phyloP scores from a whole-genome alignment of 176 grass and related monocot genomes.

The Juncus effusus region DNA sequence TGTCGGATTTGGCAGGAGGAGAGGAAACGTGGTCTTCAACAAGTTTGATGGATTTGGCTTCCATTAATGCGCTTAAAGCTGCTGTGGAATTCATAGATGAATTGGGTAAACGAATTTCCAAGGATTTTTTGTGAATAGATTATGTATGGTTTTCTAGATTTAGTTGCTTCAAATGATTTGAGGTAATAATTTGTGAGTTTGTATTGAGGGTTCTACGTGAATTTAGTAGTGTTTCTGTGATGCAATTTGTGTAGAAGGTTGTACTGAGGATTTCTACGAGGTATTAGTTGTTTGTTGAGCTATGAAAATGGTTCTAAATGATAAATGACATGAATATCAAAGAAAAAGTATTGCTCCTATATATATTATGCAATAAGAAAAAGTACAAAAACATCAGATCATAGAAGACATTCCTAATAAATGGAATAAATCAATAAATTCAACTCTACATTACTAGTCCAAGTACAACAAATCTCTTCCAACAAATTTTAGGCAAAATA shows the following conservation, averaged over 20 bases:
- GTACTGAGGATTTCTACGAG: too few species aligned
- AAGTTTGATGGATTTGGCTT: slow-evolving; percentile 63
- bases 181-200: neutral
- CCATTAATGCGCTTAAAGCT: slow-evolving; percentile 74
- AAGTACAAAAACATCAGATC: too few species aligned
- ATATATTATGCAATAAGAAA: too few species aligned
- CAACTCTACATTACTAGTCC: neutral
- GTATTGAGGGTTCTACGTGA: neutral
- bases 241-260: too few species aligned
- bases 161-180: too few species aligned
- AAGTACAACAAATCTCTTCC: neutral
- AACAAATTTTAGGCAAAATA: slow-evolving; percentile 16
- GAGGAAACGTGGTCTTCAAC: slow-evolving; percentile 66
- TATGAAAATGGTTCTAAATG: slow-evolving; percentile 7
- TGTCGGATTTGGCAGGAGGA: slow-evolving; percentile 80
- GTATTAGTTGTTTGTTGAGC: too few species aligned
- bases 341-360: too few species aligned
- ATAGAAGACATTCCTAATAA: too few species aligned
- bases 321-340: neutral
- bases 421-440: too few species aligned
- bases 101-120: slow-evolving; percentile 41
- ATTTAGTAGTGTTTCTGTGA: neutral
- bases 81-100: slow-evolving; percentile 58
- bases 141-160: too few species aligned
- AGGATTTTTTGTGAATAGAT: slow-evolving; percentile 12